Percentiles rank a stretch among this genome's conserved stretches.
phyloP scores from a whole-genome alignment of 176 grass and related monocot genomes.

The Otatea glauca region DNA sequence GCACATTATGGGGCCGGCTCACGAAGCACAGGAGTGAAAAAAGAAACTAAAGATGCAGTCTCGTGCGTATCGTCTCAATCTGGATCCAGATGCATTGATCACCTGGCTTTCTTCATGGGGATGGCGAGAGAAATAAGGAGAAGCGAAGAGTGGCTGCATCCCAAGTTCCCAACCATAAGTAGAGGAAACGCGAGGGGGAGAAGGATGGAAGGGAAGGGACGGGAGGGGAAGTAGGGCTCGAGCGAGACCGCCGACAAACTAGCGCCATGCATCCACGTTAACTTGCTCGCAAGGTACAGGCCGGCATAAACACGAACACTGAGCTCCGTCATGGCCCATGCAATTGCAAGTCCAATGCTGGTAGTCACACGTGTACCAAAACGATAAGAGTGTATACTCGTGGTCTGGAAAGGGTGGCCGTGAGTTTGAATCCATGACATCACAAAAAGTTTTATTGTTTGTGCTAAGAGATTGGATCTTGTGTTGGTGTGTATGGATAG shows the following conservation, averaged over 20 bases:
- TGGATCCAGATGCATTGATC: not conserved
- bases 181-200: not conserved
- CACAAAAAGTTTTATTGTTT: too few relatives aligned
- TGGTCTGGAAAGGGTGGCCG: too few relatives aligned
- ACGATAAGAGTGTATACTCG: too few relatives aligned
- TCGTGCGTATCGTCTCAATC: conserved; percentile 35
- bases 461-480: too few relatives aligned
- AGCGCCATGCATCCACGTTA: not conserved
- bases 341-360: not conserved
- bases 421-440: too few relatives aligned
- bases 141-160: not conserved
- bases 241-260: not conserved
- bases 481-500: too few relatives aligned
- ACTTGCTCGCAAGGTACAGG: not conserved
- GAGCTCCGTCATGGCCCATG: not conserved
- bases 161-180: conserved; percentile 21
- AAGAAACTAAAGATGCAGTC: not conserved
- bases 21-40: not conserved
- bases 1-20: not conserved
- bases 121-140: conserved; percentile 15
- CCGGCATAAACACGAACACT: too few relatives aligned
- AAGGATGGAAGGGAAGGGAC: not conserved
- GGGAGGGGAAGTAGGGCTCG: conserved; percentile 42
- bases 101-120: not conserved
- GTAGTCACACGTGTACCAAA: not conserved